Conservation (phyloP, 805 yeast species). For the Yamadazyma sp. region DNA sequence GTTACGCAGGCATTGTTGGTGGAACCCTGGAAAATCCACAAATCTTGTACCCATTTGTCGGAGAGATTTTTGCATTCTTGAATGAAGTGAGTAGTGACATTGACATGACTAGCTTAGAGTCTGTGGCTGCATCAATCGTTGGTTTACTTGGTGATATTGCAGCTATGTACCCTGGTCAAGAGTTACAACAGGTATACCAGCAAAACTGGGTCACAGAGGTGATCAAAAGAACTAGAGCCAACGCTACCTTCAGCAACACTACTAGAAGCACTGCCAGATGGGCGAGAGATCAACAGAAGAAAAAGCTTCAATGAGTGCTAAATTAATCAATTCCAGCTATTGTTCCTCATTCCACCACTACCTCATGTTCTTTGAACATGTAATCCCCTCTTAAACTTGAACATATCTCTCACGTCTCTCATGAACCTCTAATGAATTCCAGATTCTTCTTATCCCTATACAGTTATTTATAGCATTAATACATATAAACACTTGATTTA, state of each 20-base stretch:
- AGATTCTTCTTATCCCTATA: not conserved
- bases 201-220: conserved; percentile 80
- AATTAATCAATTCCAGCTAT: too few relatives aligned
- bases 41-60: conserved; percentile 61
- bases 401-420: conserved; percentile 13
- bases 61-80: conserved; percentile 70
- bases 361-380: conserved; percentile 19
- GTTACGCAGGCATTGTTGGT: conserved; percentile 92
- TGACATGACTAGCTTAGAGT: conserved; percentile 59
- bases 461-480: conserved; percentile 4
- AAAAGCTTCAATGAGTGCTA: conserved; percentile 16
- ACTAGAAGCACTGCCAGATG: conserved; percentile 94
- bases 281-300: conserved; percentile 87
- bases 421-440: conserved; percentile 16
- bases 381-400: conserved; percentile 2
- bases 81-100: conserved; percentile 58
- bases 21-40: conserved; percentile 76
- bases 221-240: conserved; percentile 70
- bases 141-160: conserved; percentile 94
- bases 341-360: too few relatives aligned
- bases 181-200: conserved; percentile 61
- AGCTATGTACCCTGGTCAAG: conserved; percentile 77
- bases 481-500: conserved; percentile 1
- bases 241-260: conserved; percentile 55
- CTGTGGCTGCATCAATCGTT: conserved; percentile 77